phyloP scores from a whole-genome alignment of 495 filamentous ascomycete genomes.

The Clavariopsis aquatica region DNA sequence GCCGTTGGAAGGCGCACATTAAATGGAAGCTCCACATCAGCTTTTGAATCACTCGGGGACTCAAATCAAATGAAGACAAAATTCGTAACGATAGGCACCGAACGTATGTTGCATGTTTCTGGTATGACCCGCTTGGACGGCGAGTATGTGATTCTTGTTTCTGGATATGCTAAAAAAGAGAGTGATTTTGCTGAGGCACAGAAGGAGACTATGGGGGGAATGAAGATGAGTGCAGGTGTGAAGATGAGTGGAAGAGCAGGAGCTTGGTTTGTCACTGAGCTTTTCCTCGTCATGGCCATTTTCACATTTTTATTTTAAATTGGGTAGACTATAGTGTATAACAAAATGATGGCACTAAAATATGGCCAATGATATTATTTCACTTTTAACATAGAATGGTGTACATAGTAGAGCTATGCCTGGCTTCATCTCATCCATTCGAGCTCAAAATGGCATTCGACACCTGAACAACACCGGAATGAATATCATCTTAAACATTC shows the following conservation, averaged over 20 bases:
- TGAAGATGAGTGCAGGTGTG: too few species aligned
- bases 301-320: too few species aligned
- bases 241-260: too few species aligned
- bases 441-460: background rate
- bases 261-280: too few species aligned
- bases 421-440: background rate
- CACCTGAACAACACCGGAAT: background rate
- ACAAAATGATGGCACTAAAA: too few species aligned
- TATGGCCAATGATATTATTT: too few species aligned
- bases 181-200: too few species aligned
- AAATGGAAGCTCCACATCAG: background rate
- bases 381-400: too few species aligned
- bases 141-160: slow-evolving; percentile 3
- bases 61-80: background rate
- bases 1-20: background rate
- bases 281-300: too few species aligned
- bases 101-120: background rate
- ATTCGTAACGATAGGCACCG: background rate
- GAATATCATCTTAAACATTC: background rate
- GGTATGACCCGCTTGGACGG: background rate
- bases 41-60: background rate
- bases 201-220: too few species aligned
- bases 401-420: background rate
- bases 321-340: too few species aligned
- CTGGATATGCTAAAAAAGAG: background rate